Conservation (phyloP, 129 eudicot genomes). For the Chrysanthemum lavandulifolium region DNA sequence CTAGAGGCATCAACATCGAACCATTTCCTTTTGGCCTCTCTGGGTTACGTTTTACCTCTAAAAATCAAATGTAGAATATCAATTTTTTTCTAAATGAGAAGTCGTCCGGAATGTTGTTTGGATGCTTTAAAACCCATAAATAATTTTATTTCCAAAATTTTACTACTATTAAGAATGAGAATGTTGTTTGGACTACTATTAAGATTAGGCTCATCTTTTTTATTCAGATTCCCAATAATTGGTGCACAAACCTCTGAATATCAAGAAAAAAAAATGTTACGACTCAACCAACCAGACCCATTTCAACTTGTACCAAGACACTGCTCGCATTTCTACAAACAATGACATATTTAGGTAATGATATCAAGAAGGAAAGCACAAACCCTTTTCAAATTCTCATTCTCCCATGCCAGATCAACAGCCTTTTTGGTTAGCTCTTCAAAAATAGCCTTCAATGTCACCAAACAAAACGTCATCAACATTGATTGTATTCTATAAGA, state of each 20-base stretch:
- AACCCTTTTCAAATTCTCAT: slow-evolving; percentile 72
- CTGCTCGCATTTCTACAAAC: too few relatives aligned
- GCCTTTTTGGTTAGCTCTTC: slow-evolving; percentile 73
- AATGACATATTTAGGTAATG: background rate
- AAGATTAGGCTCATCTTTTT: background rate
- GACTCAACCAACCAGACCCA: too few relatives aligned
- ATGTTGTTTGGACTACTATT: background rate
- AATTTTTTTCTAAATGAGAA: background rate
- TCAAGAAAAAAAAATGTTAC: too few relatives aligned
- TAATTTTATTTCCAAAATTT: background rate
- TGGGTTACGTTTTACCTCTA: too few relatives aligned
- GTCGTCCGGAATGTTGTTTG: background rate
- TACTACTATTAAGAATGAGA: background rate
- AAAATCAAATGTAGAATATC: too few relatives aligned
- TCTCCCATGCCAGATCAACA: slow-evolving; percentile 60
- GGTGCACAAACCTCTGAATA: too few relatives aligned
- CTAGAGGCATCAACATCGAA: too few relatives aligned
- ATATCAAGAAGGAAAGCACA: background rate
- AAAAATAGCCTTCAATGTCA: slow-evolving; percentile 51
- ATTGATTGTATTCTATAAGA: background rate
- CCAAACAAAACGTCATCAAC: background rate
- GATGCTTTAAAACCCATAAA: background rate
- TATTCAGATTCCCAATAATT: too few relatives aligned
- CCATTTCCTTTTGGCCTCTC: too few relatives aligned
- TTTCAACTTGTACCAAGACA: too few relatives aligned